Percentiles rank a stretch among this genome's conserved stretches.
phyloP scores from a whole-genome alignment of 1,284 basidiomycete genomes.

The Agaricales sp. region DNA sequence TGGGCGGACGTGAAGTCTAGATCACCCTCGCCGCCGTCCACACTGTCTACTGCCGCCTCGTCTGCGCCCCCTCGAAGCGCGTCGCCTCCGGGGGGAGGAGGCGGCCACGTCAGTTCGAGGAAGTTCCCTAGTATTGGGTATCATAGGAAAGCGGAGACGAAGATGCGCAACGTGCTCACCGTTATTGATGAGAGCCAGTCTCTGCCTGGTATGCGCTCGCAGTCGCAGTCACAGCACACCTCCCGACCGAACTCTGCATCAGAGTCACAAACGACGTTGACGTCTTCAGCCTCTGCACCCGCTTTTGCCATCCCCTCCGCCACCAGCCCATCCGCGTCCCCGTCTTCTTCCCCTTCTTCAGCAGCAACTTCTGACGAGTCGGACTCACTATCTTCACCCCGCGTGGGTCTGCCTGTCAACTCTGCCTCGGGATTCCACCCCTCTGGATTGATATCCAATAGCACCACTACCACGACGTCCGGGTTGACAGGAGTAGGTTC shows the following conservation, averaged over 20 bases:
- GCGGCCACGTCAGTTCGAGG: too few species aligned
- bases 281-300: neutral
- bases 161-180: conserved; percentile 53
- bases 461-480: neutral
- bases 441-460: neutral
- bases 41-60: conserved; percentile 36
- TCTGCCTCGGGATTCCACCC: too few species aligned
- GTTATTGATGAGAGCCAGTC: conserved; percentile 49
- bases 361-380: neutral
- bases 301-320: neutral
- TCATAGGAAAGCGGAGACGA: conserved; percentile 52
- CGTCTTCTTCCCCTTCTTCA: neutral
- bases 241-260: too few species aligned
- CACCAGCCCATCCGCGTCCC: neutral
- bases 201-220: too few species aligned
- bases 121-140: too few species aligned
- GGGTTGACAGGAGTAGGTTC: neutral
- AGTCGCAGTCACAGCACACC: conserved; percentile 23
- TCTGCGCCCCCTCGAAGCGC: conserved; percentile 27
- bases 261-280: too few species aligned
- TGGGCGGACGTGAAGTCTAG: conserved; percentile 40
- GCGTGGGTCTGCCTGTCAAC: too few species aligned
- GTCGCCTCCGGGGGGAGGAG: conserved; percentile 28
- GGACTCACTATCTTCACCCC: neutral
- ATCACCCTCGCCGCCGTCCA: conserved; percentile 26